Base-by-base conservation (phyloP, 306 rosid genomes). In the Glycine soja region DNA sequence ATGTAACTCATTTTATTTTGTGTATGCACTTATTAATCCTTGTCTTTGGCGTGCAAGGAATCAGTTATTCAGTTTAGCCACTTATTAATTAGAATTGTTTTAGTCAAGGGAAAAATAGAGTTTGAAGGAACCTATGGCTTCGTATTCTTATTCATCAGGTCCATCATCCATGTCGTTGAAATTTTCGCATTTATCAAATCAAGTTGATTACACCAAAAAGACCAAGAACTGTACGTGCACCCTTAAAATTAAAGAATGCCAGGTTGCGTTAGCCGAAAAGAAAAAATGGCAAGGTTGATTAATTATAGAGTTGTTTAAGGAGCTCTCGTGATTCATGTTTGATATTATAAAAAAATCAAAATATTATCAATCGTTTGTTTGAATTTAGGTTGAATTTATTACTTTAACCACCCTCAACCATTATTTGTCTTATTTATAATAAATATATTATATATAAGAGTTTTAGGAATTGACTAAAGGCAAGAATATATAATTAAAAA, bases 1-100 rank as follows among this genome's bases (percentile, higher is more conserved):
- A 48, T 10, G 8, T 48, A 48, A 48, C 13, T 48, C 4, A 11
- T 48, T 68, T 19, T 43, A 56, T 78, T 70, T 43, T 43, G 24
- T 56, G 45, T 56, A 66, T 14, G 43, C 43, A 69, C 34, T 54
- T 3, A 69, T 43, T n/a, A 67, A n/a, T 32, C 70, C 48, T 79
- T 57, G 52, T 69, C 30, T 10, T 47, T 15, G 48, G 69, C 52
- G 52, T 7, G 32, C 42, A 54, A 40, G 24, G 45, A 32, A 38
- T 13, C 19, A 61, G 5, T 48, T 48, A 47, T 45, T 45, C 52
- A 47, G 43, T 34, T 59, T 43, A 70, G 45, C 61, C 61, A 61
- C 38, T 34, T 34, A 24, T 24, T 24, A 3, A 34, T 19, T 80
- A 24, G 63, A 8, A 59, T 18, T 36, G 52, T 19, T 72, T n/a